Conservation (phyloP, 2,329 filamentous ascomycete genomes). For the Penicillium sp. region DNA sequence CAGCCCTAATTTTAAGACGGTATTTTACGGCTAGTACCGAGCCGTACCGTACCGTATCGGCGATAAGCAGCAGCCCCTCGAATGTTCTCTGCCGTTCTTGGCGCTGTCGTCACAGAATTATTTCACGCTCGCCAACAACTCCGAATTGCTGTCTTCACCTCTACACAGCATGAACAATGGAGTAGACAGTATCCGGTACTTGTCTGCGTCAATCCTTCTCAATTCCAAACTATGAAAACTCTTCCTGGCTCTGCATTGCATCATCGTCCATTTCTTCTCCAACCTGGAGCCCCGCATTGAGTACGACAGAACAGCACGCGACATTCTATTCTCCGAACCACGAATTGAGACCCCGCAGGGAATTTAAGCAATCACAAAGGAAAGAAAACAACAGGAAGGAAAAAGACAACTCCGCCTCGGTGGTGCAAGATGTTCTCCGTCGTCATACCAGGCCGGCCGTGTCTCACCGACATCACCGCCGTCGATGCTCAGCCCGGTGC, state of each 20-base stretch:
- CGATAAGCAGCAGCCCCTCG: not conserved
- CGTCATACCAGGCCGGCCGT: constrained; percentile 57
- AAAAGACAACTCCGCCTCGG: not conserved
- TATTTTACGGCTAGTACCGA: too few species aligned
- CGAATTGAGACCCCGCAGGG: not conserved
- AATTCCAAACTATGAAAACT: not conserved
- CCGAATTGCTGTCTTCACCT: not conserved
- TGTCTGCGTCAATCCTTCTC: not conserved
- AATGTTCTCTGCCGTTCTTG: constrained; percentile 10
- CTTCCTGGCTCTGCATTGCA: not conserved
- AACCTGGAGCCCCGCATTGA: not conserved
- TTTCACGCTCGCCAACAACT: not conserved
- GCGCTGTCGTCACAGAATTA: not conserved
- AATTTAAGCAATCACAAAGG: not conserved
- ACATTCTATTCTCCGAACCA: not conserved
- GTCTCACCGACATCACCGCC: constrained; percentile 53
- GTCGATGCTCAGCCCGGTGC: constrained; percentile 51
- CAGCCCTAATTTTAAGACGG: not conserved
- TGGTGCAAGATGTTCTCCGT: constrained; percentile 54
- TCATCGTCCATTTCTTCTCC: not conserved
- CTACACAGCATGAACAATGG: not conserved
- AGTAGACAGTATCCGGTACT: not conserved
- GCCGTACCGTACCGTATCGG: not conserved
- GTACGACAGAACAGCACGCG: not conserved
- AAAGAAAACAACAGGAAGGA: not conserved